A percentile compares a stretch with the other conserved stretches of the same genome.
phyloP scores from a whole-genome alignment of 1,284 basidiomycete species.

The Mycena citricolor region DNA sequence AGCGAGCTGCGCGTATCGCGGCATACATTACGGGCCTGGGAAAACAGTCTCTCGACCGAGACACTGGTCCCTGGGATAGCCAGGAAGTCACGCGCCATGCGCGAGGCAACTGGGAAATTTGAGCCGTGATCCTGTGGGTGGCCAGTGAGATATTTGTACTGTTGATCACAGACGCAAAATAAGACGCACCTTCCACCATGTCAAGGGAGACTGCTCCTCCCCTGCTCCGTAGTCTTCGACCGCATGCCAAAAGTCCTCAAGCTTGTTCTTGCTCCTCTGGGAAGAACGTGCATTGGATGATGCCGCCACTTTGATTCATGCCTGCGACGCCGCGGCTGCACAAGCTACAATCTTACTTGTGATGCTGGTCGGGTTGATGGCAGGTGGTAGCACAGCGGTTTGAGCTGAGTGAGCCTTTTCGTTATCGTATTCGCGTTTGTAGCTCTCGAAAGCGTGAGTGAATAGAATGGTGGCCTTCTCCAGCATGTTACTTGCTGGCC shows the following conservation, averaged over 20 bases:
- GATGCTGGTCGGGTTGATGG: no score
- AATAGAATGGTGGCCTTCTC: constrained; percentile 6
- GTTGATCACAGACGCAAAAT: not conserved
- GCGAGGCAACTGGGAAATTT: constrained; percentile 29
- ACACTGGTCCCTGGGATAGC: constrained; percentile 32
- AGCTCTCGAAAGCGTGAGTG: not conserved
- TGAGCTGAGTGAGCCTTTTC: not conserved
- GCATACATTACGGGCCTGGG: constrained; percentile 34
- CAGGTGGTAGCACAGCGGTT: no score
- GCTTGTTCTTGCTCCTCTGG: no score
- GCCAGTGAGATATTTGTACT: no score
- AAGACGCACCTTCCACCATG: constrained; percentile 11
- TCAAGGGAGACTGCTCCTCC: not conserved
- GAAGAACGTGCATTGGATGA: no score
- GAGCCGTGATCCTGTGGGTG: constrained; percentile 9
- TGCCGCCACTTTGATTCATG: no score
- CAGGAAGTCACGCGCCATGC: constrained; percentile 33
- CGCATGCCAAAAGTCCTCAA: constrained; percentile 1
- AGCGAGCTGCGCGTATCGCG: constrained; percentile 9
- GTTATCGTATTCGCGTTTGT: not conserved
- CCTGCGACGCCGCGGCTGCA: no score
- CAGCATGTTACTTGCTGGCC: not conserved
- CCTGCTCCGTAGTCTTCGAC: constrained; percentile 1
- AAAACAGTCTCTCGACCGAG: constrained; percentile 32
- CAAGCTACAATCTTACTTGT: no score